A percentile compares a stretch with the other conserved stretches of the same genome.
Conservation (phyloP, 768 basidiomycete species). For the Suillus ampliporus region DNA sequence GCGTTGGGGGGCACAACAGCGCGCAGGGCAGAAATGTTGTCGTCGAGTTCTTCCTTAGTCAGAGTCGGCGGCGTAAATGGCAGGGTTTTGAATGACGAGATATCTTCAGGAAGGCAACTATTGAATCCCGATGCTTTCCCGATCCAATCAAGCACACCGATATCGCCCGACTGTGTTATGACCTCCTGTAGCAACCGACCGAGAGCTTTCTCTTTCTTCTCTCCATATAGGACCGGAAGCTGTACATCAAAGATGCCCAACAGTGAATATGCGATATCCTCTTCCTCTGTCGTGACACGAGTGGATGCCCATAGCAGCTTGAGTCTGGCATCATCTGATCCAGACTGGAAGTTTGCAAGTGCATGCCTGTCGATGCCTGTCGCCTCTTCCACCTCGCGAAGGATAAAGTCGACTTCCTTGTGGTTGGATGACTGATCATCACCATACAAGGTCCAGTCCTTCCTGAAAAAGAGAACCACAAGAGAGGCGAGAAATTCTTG, state of each 20-base stretch:
- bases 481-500: conserved; percentile 12
- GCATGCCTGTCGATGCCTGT: conserved; percentile 10
- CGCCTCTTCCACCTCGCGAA: not conserved
- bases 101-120: not conserved
- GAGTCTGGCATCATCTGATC: conserved; percentile 9
- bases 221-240: not conserved
- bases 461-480: conserved; percentile 13
- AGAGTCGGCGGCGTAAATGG: not conserved
- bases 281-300: conserved; percentile 11
- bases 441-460: conserved; percentile 11
- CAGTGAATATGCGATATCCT: conserved; percentile 12
- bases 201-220: not conserved
- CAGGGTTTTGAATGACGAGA: not conserved
- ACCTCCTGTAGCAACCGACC: not conserved
- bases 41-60: not conserved
- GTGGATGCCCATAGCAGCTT: conserved; percentile 12
- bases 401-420: conserved; percentile 11
- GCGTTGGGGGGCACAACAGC: no score
- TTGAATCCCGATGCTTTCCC: not conserved
- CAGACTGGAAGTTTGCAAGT: conserved; percentile 8
- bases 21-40: not conserved
- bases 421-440: conserved; percentile 13
- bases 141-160: not conserved
- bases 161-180: not conserved
- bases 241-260: conserved; percentile 12